Base-by-base conservation (phyloP, 306 rosid genomes). In the Oxytropis ochrocephala region DNA sequence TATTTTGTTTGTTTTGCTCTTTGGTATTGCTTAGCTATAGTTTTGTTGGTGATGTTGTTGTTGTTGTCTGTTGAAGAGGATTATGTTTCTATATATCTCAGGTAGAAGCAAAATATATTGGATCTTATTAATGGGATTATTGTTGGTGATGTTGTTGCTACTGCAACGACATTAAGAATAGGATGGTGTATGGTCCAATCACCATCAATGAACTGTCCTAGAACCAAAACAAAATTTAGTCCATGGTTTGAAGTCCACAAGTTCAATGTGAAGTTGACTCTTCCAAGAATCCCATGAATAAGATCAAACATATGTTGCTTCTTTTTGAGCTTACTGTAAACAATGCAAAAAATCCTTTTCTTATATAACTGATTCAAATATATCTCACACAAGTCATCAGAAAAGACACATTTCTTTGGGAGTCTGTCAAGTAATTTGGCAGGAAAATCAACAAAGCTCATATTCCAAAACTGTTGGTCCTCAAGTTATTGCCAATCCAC, bases 361-460 rank as follows among this genome's bases (percentile, higher is more conserved):
- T 48, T 93, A 93, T 75, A 85, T 93, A 38, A 85, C 81, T 50
- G 88, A 91, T 42, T 83, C 88, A 66, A 93, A 87, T 85, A 55
- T 88, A 63, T 80, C 90, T 14, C 96, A 97, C 64, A 93, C 98
- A 29, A 93, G n/a, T n/a, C n/a, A n/a, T n/a, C n/a, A n/a, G n/a
- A n/a, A n/a, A n/a, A n/a, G n/a, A n/a, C n/a, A n/a, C 72, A 93
- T 90, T 68, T 54, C 86, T 64, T 36, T 83, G 72, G 96, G 94
- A 43, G 85, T 85, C 41, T 93, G 98, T 79, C 94, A 88, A 56
- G 94, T 74, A 7, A 72, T 80, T 64, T 85, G 87, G 67, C 84
- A 86, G 83, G n/a, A 56, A 70, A 84, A 83, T 74, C 84, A 82
- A 64, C 73, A 47, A 32, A 72, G 54, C 71, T 41, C 77, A 14